Conservation (phyloP, 192 early-diverging fungal species). For the Coemansia sp. region DNA sequence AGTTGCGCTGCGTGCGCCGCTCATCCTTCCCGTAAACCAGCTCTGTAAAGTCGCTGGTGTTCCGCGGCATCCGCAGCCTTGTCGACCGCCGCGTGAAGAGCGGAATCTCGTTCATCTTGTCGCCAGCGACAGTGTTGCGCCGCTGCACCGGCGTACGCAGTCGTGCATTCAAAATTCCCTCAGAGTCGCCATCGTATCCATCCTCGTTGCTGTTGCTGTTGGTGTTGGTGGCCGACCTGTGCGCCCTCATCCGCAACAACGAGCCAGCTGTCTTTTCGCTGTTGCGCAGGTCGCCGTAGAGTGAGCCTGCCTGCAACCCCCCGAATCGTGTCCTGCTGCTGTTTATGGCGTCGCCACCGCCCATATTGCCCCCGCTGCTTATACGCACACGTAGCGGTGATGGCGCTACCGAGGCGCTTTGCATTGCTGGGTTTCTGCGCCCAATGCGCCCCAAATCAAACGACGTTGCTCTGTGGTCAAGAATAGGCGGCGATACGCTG, state of each 20-base stretch:
- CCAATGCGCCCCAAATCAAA: constrained; percentile 48
- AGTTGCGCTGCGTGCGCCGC: constrained; percentile 33
- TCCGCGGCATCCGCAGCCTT: constrained; percentile 34
- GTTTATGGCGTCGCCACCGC: neutral
- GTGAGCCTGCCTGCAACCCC: neutral
- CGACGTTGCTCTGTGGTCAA: constrained; percentile 49
- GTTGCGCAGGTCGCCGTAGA: constrained; percentile 19
- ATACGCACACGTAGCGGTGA: constrained; percentile 3
- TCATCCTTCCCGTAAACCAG: constrained; percentile 27
- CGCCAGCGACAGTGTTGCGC: constrained; percentile 54
- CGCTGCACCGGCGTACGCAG: constrained; percentile 38
- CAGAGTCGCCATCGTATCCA: constrained; percentile 53
- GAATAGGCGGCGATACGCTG: neutral
- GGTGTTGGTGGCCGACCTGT: neutral
- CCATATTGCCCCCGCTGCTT: neutral
- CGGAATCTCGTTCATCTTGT: constrained; percentile 27
- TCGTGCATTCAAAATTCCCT: constrained; percentile 23
- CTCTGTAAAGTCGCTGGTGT: constrained; percentile 46
- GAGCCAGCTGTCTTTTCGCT: constrained; percentile 21
- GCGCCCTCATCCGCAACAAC: constrained; percentile 4
- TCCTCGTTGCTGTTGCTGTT: constrained; percentile 26
- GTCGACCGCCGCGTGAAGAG: constrained; percentile 10
- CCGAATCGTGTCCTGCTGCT: too few relatives aligned
- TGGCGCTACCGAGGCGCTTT: neutral
- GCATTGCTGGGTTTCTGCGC: neutral